Conservation (phyloP, 2,329 filamentous ascomycete genomes). For the Alternaria novae-zelandiae region DNA sequence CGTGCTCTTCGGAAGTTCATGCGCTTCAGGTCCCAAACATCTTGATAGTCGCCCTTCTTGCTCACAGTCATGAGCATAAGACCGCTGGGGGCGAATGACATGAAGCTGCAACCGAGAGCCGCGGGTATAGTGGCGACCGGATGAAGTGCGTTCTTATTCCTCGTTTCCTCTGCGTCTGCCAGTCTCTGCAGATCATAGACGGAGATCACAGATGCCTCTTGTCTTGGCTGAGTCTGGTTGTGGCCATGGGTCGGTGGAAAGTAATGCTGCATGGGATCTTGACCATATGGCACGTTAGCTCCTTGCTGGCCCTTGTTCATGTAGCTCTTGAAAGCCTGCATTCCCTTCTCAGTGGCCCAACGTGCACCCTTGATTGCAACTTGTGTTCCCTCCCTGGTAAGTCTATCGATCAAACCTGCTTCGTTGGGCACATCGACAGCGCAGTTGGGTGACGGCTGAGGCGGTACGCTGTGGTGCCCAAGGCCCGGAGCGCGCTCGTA, state of each 20-base stretch:
- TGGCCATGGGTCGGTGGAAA: slow-evolving; percentile 81
- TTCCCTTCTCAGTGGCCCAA: slow-evolving; percentile 78
- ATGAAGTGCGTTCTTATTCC: slow-evolving; percentile 59
- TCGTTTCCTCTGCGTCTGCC: slow-evolving; percentile 54
- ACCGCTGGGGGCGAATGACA: slow-evolving; percentile 78
- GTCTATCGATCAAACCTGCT: slow-evolving; percentile 75
- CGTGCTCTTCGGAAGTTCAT: slow-evolving; percentile 54
- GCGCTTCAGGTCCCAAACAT: slow-evolving; percentile 79
- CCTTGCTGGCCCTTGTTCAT: slow-evolving; percentile 63
- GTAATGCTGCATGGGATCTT: slow-evolving; percentile 56
- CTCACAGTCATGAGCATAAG: slow-evolving; percentile 79
- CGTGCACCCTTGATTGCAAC: slow-evolving; percentile 76
- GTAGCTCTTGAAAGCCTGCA: slow-evolving; percentile 80
- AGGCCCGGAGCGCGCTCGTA: slow-evolving; percentile 63
- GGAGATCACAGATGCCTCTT: slow-evolving; percentile 75
- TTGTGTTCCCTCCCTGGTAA: slow-evolving; percentile 80
- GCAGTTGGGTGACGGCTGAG: slow-evolving; percentile 70
- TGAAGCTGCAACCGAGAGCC: slow-evolving; percentile 77
- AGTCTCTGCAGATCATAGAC: slow-evolving; percentile 74
- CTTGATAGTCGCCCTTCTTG: slow-evolving; percentile 82
- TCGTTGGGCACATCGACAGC: slow-evolving; percentile 74
- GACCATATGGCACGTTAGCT: slow-evolving; percentile 27
- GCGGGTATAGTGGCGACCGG: slow-evolving; percentile 74
- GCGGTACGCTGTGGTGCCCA: slow-evolving; percentile 69
- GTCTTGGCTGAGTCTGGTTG: slow-evolving; percentile 57